Evolutionary conservation across 345 rosid genomes (phyloP).

Genomic region (Populus tremula): DNA sequence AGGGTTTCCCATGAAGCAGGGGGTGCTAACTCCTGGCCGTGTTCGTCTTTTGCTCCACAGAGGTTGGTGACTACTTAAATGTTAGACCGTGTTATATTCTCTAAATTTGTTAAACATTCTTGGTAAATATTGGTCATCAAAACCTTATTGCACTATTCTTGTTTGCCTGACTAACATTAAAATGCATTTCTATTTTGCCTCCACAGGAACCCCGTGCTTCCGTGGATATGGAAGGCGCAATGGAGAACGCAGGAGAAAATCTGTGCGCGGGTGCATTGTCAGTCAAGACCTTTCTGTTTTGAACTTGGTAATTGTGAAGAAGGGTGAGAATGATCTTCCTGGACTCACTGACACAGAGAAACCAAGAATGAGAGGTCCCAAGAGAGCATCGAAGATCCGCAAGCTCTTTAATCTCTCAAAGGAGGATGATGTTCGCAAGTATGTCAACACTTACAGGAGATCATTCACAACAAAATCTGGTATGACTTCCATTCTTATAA

Average conservation of each 20-base stretch:
- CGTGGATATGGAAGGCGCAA: slow-evolving; percentile 77
- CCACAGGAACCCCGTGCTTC: slow-evolving; percentile 66
- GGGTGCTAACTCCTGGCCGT: slow-evolving; percentile 86
- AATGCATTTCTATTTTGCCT: neutral
- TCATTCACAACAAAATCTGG: slow-evolving; percentile 72
- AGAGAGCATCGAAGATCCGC: slow-evolving; percentile 78
- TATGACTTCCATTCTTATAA: neutral
- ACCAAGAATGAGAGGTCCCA: slow-evolving; percentile 87
- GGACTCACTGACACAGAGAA: slow-evolving; percentile 70
- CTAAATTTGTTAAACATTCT: neutral
- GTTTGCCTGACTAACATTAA: slow-evolving; percentile 15
- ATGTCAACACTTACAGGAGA: slow-evolving; percentile 80
- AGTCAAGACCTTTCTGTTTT: slow-evolving; percentile 77
- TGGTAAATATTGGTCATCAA: neutral
- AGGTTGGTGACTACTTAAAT: slow-evolving; percentile 33
- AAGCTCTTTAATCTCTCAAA: slow-evolving; percentile 68
- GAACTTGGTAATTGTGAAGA: slow-evolving; percentile 77
- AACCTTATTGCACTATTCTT: neutral
- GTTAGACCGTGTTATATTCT: neutral
- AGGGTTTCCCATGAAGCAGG: slow-evolving; percentile 95
- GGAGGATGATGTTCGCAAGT: slow-evolving; percentile 78
- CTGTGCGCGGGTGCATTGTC: slow-evolving; percentile 84
- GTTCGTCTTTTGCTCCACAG: slow-evolving; percentile 79
- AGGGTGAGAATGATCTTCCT: slow-evolving; percentile 78
- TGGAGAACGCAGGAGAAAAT: slow-evolving; percentile 82